Percentiles rank a stretch among this genome's conserved stretches.
phyloP scores from a whole-genome alignment of 306 rosid genomes.

The Dryas alaskensis region DNA sequence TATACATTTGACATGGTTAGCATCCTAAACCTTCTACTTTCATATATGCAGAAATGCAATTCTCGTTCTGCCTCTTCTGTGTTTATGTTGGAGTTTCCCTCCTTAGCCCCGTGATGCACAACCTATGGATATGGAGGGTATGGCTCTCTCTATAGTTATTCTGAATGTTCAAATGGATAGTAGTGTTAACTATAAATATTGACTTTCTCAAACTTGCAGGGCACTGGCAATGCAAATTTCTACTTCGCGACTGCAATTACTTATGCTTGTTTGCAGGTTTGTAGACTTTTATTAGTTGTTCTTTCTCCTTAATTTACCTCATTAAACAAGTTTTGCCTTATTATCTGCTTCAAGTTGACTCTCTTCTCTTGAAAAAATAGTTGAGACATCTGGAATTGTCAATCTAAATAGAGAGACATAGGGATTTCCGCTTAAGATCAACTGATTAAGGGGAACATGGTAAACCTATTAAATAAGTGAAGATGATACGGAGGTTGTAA shows the following conservation, averaged over 20 bases:
- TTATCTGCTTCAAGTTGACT: neutral
- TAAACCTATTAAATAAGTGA: too few species aligned
- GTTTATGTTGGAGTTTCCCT: constrained; percentile 84
- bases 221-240: constrained; percentile 95
- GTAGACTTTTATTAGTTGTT: constrained; percentile 7
- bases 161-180: constrained; percentile 5
- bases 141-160: constrained; percentile 28
- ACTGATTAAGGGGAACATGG: too few species aligned
- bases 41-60: constrained; percentile 70
- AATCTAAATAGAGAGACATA: neutral
- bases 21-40: constrained; percentile 33
- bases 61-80: constrained; percentile 84
- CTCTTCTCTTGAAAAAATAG: too few species aligned
- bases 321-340: neutral
- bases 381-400: neutral
- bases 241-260: constrained; percentile 90
- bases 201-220: constrained; percentile 52
- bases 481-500: neutral
- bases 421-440: too few species aligned
- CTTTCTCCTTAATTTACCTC: neutral
- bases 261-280: constrained; percentile 87
- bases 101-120: constrained; percentile 98
- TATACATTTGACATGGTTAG: constrained; percentile 4
- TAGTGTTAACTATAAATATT: constrained; percentile 8
- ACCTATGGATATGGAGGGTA: constrained; percentile 99